A percentile compares a stretch with the other conserved stretches of the same genome.
Evolutionary conservation across 225 moss, liverwort and hornwort species (phyloP).

Genomic region (Physcomitrium patens): DNA sequence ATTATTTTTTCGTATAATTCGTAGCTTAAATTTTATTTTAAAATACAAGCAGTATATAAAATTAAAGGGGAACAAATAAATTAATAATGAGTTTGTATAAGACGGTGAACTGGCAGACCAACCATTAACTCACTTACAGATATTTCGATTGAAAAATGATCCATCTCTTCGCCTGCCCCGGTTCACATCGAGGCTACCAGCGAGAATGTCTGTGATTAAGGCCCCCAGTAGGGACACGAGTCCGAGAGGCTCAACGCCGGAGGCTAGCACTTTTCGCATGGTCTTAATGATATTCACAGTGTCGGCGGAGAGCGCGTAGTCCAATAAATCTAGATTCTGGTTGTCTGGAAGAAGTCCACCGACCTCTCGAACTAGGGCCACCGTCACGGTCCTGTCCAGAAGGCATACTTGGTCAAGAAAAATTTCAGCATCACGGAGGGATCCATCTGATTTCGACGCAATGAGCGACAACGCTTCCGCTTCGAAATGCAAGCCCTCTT

Average conservation of each 20-base stretch:
- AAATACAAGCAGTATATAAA: too few species aligned
- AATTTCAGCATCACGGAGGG: slow-evolving; percentile 89
- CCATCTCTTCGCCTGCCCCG: slow-evolving; percentile 64
- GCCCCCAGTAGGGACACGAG: slow-evolving; percentile 88
- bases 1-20: too few species aligned
- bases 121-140: slow-evolving; percentile 37
- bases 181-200: slow-evolving; percentile 63
- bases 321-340: slow-evolving; percentile 78
- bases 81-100: too few species aligned
- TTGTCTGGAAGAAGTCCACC: slow-evolving; percentile 48
- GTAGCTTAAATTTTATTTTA: too few species aligned
- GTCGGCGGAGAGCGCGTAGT: slow-evolving; percentile 82
- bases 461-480: slow-evolving; percentile 63
- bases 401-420: slow-evolving; percentile 85
- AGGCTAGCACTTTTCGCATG: slow-evolving; percentile 83
- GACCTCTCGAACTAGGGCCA: slow-evolving; percentile 76
- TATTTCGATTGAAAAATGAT: slow-evolving; percentile 51
- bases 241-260: slow-evolving; percentile 79
- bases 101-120: too few species aligned
- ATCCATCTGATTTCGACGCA: slow-evolving; percentile 76
- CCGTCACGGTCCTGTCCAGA: slow-evolving; percentile 67
- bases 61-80: too few species aligned
- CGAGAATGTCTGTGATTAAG: slow-evolving; percentile 90
- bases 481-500: slow-evolving; percentile 71
- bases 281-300: slow-evolving; percentile 80